Conservation (phyloP, 2,329 filamentous ascomycete species). For the Fusarium keratoplasticum region DNA sequence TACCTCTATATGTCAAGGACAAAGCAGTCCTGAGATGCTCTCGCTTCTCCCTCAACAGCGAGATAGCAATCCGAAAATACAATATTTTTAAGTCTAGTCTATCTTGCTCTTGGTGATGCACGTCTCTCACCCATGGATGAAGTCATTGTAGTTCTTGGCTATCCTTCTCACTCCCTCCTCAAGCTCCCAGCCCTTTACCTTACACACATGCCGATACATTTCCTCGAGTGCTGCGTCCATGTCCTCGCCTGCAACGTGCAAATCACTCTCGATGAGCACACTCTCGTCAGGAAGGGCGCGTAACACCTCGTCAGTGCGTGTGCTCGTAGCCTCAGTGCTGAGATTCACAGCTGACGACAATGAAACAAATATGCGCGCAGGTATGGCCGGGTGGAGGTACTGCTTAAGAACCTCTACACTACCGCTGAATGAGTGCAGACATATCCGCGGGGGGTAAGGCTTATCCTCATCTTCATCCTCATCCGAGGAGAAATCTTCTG, state of each 20-base stretch:
- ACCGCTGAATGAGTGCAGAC: conserved; percentile 93
- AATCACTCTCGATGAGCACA: conserved; percentile 89
- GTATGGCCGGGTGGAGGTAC: conserved; percentile 79
- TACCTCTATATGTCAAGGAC: neutral
- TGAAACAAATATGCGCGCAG: conserved; percentile 85
- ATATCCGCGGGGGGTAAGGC: conserved; percentile 88
- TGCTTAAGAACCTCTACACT: conserved; percentile 79
- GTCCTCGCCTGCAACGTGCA: conserved; percentile 81
- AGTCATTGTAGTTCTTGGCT: conserved; percentile 80
- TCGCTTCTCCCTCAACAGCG: conserved; percentile 12
- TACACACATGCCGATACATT: conserved; percentile 80
- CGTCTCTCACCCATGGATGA: conserved; percentile 71
- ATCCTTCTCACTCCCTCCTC: conserved; percentile 76
- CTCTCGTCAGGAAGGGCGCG: conserved; percentile 79
- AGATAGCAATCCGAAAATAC: conserved; percentile 33
- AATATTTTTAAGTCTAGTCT: conserved; percentile 2
- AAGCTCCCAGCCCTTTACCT: conserved; percentile 81
- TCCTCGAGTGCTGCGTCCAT: conserved; percentile 86
- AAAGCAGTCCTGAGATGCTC: conserved; percentile 5
- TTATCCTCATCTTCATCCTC: conserved; percentile 51
- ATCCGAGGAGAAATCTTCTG: conserved; percentile 58
- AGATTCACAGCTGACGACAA: conserved; percentile 90
- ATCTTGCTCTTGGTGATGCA: neutral
- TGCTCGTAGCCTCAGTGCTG: conserved; percentile 58
- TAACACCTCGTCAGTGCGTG: conserved; percentile 72